Evolutionary conservation across 805 yeast genomes (phyloP), one percentile per base, ranked within the genome.

Genomic region (Jamesozyma jinghongensis): DNA sequence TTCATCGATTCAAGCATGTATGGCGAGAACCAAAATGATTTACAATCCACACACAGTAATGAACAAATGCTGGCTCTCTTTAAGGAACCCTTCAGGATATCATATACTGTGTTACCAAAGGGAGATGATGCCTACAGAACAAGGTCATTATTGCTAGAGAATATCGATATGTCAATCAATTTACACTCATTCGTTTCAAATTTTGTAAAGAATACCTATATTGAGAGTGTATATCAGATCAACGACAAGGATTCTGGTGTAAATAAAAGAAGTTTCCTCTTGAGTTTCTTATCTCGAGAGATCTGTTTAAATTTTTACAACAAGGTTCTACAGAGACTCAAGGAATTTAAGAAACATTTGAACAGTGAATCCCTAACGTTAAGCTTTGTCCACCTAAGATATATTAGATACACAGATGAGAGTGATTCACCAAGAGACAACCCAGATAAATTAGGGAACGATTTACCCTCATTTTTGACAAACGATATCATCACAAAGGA

Each of bases 121-220:
- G 61, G 61, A 30, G 57, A 53, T 34, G 64, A 59, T 43, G 56
- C 47, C n/a, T 58, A 43, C 34, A 49, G 60, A 35, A 59, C 63
- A 18, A 49, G 63, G 27, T 59, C 64, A 7, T 32, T 59, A 32
- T 46, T 58, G 14, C 51, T 59, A 28, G 53, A 54, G 34, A 57
- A 59, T 32, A 46, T 59, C 14, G 47, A 48, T 40, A 38, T 44
- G 19, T 44, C 53, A 5, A 43, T 55, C 5, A 43, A 44, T 27
- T 26, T 57, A 5, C 53, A 53, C 33, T 40, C 46, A 13, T 56
- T 59, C 40, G 46, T 53, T 13, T 39, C 76, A 33, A 68, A 74
- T 35, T 57, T 63, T 26, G 66, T 79, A 8, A 73, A 73, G 33
- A 68, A 56, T 53, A 85, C 83, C 3, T 82, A 85, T 1, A 68